Evolutionary conservation across 768 basidiomycete species (phyloP).

Genomic region (Pisolithus sp.): DNA sequence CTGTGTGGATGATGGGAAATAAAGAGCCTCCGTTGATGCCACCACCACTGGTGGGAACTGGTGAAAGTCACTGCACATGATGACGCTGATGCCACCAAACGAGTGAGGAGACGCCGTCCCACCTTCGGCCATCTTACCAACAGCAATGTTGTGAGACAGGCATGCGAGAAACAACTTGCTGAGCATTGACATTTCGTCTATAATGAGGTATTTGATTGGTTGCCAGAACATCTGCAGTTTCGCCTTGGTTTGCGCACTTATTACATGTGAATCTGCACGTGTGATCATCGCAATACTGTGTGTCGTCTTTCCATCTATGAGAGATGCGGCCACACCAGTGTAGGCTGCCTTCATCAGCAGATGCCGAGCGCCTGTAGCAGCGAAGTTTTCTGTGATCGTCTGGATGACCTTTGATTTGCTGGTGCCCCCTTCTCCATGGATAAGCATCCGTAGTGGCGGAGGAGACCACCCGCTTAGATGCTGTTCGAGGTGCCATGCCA

Average conservation of each 20-base stretch:
- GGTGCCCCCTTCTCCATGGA: slow-evolving; percentile 36
- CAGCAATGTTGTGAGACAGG: slow-evolving; percentile 11
- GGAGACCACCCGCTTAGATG: slow-evolving; percentile 11
- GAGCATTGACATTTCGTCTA: slow-evolving; percentile 37
- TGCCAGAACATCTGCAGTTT: not conserved
- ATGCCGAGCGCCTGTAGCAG: not conserved
- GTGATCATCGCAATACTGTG: slow-evolving; percentile 27
- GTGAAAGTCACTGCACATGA: slow-evolving; percentile 39
- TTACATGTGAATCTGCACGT: not conserved
- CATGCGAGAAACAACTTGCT: slow-evolving; percentile 16
- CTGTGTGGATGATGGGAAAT: slow-evolving; percentile 1
- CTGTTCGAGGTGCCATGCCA: slow-evolving; percentile 23
- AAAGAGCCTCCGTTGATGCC: slow-evolving; percentile 7
- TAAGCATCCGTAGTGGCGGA: slow-evolving; percentile 32
- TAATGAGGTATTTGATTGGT: slow-evolving; percentile 14
- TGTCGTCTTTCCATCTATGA: slow-evolving; percentile 32
- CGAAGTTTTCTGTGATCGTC: slow-evolving; percentile 32
- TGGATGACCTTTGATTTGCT: slow-evolving; percentile 40
- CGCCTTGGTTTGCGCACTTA: not conserved
- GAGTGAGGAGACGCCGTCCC: not conserved
- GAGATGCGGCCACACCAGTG: slow-evolving; percentile 35
- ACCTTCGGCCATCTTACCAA: slow-evolving; percentile 10
- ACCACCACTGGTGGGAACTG: slow-evolving; percentile 14
- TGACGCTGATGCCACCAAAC: slow-evolving; percentile 36
- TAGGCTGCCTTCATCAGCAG: slow-evolving; percentile 32